These are phyloP conservation scores for Neofusicoccum ribis DNA, from an alignment of 2,329 filamentous ascomycete species.

Conservation along the genomic window DNA sequence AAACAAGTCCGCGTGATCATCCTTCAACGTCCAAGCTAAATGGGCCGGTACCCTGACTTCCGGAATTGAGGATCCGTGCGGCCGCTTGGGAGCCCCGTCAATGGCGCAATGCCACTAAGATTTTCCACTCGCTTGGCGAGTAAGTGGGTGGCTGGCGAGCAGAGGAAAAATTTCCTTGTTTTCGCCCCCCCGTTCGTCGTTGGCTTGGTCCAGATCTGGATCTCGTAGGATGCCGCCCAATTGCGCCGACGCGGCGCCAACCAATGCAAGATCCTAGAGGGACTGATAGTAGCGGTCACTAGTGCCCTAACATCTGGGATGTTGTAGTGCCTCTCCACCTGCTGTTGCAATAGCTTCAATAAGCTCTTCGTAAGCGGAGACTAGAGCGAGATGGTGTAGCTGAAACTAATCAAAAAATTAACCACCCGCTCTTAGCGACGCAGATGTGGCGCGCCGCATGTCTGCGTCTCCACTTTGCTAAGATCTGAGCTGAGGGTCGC, in stretches of 20 bases:
- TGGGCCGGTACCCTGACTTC: neutral
- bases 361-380: neutral
- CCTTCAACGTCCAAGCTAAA: neutral
- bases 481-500: neutral
- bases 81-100: neutral
- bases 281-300: neutral
- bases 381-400: neutral
- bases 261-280: neutral
- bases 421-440: neutral
- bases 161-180: neutral
- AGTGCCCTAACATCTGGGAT: neutral
- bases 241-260: neutral
- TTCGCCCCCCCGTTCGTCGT: neutral
- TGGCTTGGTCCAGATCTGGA: neutral
- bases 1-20: neutral
- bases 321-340: neutral
- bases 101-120: neutral
- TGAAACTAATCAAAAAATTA: neutral
- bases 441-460: neutral
- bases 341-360: neutral
- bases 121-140: neutral
- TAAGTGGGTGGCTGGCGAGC: neutral
- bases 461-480: neutral
- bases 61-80: slow-evolving; percentile 7
- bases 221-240: neutral